Percentiles rank a stretch among this genome's conserved stretches.
phyloP scores from a whole-genome alignment of 140 eudicot genomes.

The Anethum foeniculum region DNA sequence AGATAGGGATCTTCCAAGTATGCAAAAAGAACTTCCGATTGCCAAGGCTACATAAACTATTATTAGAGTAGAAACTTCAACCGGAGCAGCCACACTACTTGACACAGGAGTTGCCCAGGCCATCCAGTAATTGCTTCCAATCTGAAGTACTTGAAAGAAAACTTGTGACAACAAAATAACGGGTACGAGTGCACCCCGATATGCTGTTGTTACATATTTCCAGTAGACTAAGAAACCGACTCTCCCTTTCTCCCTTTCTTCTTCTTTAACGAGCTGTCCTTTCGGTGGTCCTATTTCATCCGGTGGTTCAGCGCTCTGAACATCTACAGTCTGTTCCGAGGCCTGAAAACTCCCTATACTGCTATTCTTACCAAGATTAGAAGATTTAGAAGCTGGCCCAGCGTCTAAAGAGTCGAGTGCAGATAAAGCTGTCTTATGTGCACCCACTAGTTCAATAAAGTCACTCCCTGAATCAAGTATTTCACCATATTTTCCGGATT shows the following conservation, averaged over 20 bases:
- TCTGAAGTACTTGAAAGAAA: constrained; percentile 52
- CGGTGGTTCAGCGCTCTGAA: constrained; percentile 20
- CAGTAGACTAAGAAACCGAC: constrained; percentile 62
- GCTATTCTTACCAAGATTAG: constrained; percentile 6
- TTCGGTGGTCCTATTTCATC: constrained; percentile 22
- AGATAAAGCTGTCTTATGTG: constrained; percentile 67
- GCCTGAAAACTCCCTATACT: background rate
- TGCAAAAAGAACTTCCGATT: constrained; percentile 59
- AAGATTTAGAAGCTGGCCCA: constrained; percentile 4
- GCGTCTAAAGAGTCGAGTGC: constrained; percentile 42
- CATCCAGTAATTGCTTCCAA: constrained; percentile 90
- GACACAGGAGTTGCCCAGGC: constrained; percentile 77
- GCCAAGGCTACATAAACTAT: constrained; percentile 57
- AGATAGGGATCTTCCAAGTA: constrained; percentile 48
- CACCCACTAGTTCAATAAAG: constrained; percentile 77
- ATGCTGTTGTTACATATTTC: constrained; percentile 79
- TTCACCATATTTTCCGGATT: constrained; percentile 73
- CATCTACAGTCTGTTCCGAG: constrained; percentile 14
- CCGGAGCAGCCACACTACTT: constrained; percentile 27
- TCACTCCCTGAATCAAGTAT: constrained; percentile 61
- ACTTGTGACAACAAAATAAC: constrained; percentile 52
- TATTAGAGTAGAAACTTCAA: constrained; percentile 38
- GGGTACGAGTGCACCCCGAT: constrained; percentile 68
- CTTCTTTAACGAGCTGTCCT: constrained; percentile 75
- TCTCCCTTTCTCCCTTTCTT: constrained; percentile 74